Conservation (phyloP, 352 stramenopile species). For the Phytophthora pluvialis region DNA sequence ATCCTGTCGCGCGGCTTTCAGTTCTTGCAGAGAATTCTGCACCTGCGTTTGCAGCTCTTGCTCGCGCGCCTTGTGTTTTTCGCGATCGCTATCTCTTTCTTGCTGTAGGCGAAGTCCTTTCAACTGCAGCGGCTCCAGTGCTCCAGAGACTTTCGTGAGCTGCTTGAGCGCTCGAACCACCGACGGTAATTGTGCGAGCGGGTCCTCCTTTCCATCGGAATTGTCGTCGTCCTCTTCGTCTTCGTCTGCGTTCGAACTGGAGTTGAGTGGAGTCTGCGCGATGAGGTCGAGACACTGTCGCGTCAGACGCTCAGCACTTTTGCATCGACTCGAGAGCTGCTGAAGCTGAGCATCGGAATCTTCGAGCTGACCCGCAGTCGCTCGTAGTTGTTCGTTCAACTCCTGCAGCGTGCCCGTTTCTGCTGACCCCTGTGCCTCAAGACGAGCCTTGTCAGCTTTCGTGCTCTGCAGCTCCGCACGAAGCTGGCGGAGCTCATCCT, state of each 20-base stretch:
- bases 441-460: conserved; percentile 47
- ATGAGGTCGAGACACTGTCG: conserved; percentile 45
- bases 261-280: conserved; percentile 8
- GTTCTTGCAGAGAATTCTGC: conserved; percentile 39
- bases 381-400: conserved; percentile 60
- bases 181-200: conserved; percentile 19
- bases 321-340: conserved; percentile 43
- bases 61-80: conserved; percentile 46
- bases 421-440: conserved; percentile 53
- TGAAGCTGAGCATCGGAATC: conserved; percentile 37
- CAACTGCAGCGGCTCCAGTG: conserved; percentile 56
- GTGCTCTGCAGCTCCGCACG: conserved; percentile 40
- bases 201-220: conserved; percentile 18
- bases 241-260: conserved; percentile 10
- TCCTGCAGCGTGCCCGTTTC: conserved; percentile 63
- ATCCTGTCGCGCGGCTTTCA: conserved; percentile 49
- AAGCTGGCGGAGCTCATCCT: conserved; percentile 41
- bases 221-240: conserved; percentile 11
- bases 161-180: conserved; percentile 32
- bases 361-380: conserved; percentile 44
- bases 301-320: conserved; percentile 32
- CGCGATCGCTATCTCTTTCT: conserved; percentile 50
- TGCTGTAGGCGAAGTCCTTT: conserved; percentile 54
- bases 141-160: conserved; percentile 22
- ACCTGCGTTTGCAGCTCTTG: conserved; percentile 49